Evolutionary conservation across 345 rosid genomes (phyloP), one percentile per base, ranked within the genome.

Genomic region (Lepidium aucheri): DNA sequence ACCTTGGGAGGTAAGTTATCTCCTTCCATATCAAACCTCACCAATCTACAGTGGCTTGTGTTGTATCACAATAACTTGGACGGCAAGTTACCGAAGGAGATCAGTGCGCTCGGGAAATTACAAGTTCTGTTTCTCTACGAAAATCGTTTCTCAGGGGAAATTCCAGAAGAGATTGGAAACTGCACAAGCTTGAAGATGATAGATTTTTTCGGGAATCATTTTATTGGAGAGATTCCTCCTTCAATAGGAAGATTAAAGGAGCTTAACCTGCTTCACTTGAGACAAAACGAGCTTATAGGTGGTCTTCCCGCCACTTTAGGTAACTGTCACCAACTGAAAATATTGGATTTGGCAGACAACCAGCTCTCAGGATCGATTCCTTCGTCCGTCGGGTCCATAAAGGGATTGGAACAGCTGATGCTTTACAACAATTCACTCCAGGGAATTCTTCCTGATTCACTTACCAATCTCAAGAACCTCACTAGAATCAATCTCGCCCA

Each of bases 281-380:
- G 99, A 77, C 95, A 90, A 53, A 94, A 94, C 70, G 87, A 80
- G 67, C 78, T 90, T 6, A 57, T 26, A 5, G 97, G 96, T 40
- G 65, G 58, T 9, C 74, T 94, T 79, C 99, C 99, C 49, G 77
- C 78, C 68, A 65, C 74, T 34, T 64, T 94, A 55, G 99, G 96
- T 11, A 75, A 83, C 80, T 94, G 96, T 71, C 81, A 74, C 30
- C 84, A 84, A 55, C 78, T 94, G 42, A 78, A 64, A 8, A 88
- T 85, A 53, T 82, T 94, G 60, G 99, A 94, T 77, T 72, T 94
- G 69, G 99, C 99, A 0, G 99, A 94, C 67, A 94, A 94, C 69
- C 35, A 73, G 39, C 77, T 94, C 46, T 76, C 87, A 0, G 97
- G 95, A 41, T 75, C 78, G 11, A 78, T 88, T 76, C 95, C 99